Base-by-base conservation (phyloP, 2,329 filamentous ascomycete genomes). In the Fusarium anguioides region DNA sequence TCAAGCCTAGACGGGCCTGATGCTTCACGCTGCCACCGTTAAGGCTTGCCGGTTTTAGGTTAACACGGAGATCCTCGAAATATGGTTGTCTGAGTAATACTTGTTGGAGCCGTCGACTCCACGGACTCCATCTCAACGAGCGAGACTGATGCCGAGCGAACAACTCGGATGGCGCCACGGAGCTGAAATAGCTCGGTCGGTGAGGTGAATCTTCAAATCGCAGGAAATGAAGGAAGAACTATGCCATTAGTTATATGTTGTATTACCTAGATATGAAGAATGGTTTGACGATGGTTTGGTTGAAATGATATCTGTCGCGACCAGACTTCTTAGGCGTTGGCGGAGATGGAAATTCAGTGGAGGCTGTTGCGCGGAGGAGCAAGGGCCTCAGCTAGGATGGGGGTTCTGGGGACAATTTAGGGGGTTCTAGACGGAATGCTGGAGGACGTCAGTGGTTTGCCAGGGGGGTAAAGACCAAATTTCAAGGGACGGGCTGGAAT, bases 71-170 rank as follows among this genome's bases (percentile, higher is more conserved):
- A 33, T 45, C 49, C 61, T 60, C 56, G 63, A 36, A 61, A 47
- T 65, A 52, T 69, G 29, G 68, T 57, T 45, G 65, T 62, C 47
- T 51, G 55, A 46, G 59, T 60, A 59, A 59, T 63, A 52, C 51
- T 73, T 53, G 58, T 72, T 61, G 54, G 36, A 62, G 62, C 50
- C 58, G 64, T 58, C 41, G 66, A 67, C 60, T 74, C 71, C 58
- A 72, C 73, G 70, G 74, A 72, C 77, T 80, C 79, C 79, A 81
- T 81, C 77, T 78, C 79, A 75, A 75, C 75, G 66, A 71, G 70
- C 69, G 60, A 63, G 62, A 73, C 58, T 60, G 55, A 47, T 59
- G 71, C 56, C 55, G 62, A 68, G 66, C 55, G 55, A 64, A 57
- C 54, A 68, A 62, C 63, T 71, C 64, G 66, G 57, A 66, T 68